Evolutionary conservation across 208 protist species (phyloP).

Genomic region (Kentomonas sorsogonicus): DNA sequence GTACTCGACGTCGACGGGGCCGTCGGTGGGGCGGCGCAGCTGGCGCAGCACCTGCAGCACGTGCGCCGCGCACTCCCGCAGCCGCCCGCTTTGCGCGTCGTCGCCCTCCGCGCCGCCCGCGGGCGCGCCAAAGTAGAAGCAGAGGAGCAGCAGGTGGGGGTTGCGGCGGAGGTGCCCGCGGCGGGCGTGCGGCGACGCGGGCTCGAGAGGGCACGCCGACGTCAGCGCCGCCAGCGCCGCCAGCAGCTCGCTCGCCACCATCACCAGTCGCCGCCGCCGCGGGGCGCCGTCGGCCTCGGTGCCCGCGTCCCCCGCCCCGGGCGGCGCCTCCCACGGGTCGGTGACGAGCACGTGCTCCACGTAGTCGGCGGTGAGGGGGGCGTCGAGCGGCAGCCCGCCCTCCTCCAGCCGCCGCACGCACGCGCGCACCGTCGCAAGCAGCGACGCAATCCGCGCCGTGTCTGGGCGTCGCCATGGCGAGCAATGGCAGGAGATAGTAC

Average conservation of each 20-base stretch:
- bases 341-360: conserved; percentile 76
- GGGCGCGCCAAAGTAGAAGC: conserved; percentile 59
- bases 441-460: no score
- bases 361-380: conserved; percentile 19
- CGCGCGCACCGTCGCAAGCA: conserved; percentile 30
- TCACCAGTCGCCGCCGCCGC: conserved; percentile 62
- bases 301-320: no score
- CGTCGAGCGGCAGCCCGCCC: conserved; percentile 42
- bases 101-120: background rate
- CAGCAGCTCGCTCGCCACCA: conserved; percentile 52
- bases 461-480: no score
- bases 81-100: conserved; percentile 8
- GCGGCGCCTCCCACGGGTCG: conserved; percentile 57
- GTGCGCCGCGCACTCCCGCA: conserved; percentile 56
- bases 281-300: no score
- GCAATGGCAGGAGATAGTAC: no score
- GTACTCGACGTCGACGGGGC: conserved; percentile 25
- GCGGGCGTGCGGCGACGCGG: no score
- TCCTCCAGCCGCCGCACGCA: conserved; percentile 39
- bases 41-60: conserved; percentile 56
- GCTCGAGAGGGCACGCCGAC: no score
- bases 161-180: conserved; percentile 59
- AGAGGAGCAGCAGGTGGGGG: conserved; percentile 64
- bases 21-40: conserved; percentile 21
- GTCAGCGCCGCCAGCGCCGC: no score